Conservation (phyloP, 805 yeast species). For the Starmerella sirachaensis region DNA sequence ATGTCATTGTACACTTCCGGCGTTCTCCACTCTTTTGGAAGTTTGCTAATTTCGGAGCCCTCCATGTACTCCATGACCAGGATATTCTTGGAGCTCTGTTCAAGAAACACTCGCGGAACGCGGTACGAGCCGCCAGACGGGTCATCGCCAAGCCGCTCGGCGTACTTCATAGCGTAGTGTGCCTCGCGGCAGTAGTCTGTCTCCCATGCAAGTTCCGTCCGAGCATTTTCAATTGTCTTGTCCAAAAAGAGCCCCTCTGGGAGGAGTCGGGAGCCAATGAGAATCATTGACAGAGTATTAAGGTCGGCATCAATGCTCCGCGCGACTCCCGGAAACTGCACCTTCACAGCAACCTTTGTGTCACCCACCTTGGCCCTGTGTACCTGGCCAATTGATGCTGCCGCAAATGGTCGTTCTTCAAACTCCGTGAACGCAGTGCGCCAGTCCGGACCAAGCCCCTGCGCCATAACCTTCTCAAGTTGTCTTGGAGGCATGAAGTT, state of each 20-base stretch:
- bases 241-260: constrained; percentile 91
- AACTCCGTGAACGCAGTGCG: constrained; percentile 56
- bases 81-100: constrained; percentile 67
- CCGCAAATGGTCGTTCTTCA: constrained; percentile 85
- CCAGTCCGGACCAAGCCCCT: constrained; percentile 76
- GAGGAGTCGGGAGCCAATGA: constrained; percentile 74
- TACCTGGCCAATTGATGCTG: constrained; percentile 96
- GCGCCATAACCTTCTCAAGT: constrained; percentile 57
- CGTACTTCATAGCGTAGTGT: constrained; percentile 54
- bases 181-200: constrained; percentile 93
- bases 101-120: constrained; percentile 72
- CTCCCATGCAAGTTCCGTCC: constrained; percentile 92
- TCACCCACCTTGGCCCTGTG: constrained; percentile 52
- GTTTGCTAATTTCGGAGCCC: constrained; percentile 53
- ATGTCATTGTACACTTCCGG: constrained; percentile 71
- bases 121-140: constrained; percentile 38
- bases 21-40: constrained; percentile 32
- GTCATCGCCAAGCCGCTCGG: constrained; percentile 47
- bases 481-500: constrained; percentile 95
- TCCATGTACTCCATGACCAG: constrained; percentile 81
- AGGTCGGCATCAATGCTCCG: constrained; percentile 88
- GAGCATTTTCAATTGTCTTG: constrained; percentile 82
- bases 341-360: constrained; percentile 74
- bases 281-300: constrained; percentile 65
- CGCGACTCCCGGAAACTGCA: constrained; percentile 95